phyloP scores from a whole-genome alignment of 2,329 filamentous ascomycete genomes.

The Trichoderma brevicompactum region DNA sequence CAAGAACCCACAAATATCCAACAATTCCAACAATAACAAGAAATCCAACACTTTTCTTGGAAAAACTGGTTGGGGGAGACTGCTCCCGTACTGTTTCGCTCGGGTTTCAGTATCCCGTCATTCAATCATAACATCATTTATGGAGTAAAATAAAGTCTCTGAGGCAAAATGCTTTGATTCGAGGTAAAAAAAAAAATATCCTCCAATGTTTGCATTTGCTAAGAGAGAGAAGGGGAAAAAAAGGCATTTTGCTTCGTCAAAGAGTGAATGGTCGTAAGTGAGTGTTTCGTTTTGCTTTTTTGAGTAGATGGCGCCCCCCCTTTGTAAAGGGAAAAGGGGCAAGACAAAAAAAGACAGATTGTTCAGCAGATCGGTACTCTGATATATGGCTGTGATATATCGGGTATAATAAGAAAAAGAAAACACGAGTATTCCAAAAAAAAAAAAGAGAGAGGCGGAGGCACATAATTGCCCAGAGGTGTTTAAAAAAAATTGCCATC shows the following conservation, averaged over 20 bases:
- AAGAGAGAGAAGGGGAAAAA: neutral
- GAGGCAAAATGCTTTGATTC: neutral
- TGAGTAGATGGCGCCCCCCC: neutral
- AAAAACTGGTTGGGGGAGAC: neutral
- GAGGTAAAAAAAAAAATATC: neutral
- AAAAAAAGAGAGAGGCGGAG: slow-evolving; percentile 4
- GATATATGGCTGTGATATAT: slow-evolving; percentile 24
- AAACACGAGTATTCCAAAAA: neutral
- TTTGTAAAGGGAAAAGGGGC: neutral
- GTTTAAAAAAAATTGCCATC: neutral
- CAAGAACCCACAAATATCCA: neutral
- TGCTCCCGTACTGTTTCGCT: slow-evolving; percentile 17
- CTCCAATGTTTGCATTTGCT: neutral
- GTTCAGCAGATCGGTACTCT: slow-evolving; percentile 6
- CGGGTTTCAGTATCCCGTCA: slow-evolving; percentile 26
- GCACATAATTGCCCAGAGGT: neutral
- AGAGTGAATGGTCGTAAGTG: slow-evolving; percentile 4
- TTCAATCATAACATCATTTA: slow-evolving; percentile 18
- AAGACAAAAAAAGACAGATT: neutral
- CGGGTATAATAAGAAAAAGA: slow-evolving; percentile 22
- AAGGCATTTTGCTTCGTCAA: slow-evolving; percentile 9
- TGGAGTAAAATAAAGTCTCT: neutral
- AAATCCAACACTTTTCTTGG: slow-evolving; percentile 11
- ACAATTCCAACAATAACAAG: neutral
- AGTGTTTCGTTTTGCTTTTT: neutral